These are phyloP conservation scores for Warburgia ugandensis DNA, from an alignment of 164 flowering plant genomes.

Conservation along the genomic window DNA sequence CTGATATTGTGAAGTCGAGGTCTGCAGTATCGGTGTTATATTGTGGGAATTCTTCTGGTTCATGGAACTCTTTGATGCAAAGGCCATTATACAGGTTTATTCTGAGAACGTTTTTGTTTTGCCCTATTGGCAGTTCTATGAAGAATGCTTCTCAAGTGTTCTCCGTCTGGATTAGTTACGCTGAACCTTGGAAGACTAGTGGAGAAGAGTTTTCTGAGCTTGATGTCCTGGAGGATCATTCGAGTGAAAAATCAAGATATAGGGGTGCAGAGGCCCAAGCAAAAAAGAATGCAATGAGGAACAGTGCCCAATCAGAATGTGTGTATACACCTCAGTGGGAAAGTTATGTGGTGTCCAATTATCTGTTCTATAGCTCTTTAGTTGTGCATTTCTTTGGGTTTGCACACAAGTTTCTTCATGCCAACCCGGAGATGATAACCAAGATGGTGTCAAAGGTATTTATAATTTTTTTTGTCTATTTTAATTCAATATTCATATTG, in stretches of 20 bases:
- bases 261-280: slow-evolving; percentile 13
- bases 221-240: slow-evolving; percentile 26
- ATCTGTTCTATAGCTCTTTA: slow-evolving; percentile 72
- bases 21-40: slow-evolving; percentile 15
- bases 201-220: slow-evolving; percentile 46
- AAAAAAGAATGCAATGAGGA: neutral
- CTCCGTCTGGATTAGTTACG: slow-evolving; percentile 55
- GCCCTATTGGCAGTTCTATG: slow-evolving; percentile 54
- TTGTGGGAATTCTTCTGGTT: slow-evolving; percentile 18
- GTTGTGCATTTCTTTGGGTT: slow-evolving; percentile 86
- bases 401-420: slow-evolving; percentile 85
- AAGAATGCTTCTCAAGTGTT: slow-evolving; percentile 66
- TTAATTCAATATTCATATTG: too few relatives aligned
- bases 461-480: too few relatives aligned
- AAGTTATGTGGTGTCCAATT: slow-evolving; percentile 62
- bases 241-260: slow-evolving; percentile 15
- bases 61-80: slow-evolving; percentile 57
- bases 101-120: slow-evolving; percentile 69
- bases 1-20: slow-evolving; percentile 27
- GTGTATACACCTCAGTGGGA: slow-evolving; percentile 58
- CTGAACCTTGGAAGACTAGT: slow-evolving; percentile 70
- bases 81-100: slow-evolving; percentile 79
- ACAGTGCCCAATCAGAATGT: slow-evolving; percentile 5
- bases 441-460: slow-evolving; percentile 78
- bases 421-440: slow-evolving; percentile 44